Evolutionary conservation across 768 basidiomycete species (phyloP), one percentile per base, ranked within the genome.

Genomic region (Leucocoprinus leucothites): DNA sequence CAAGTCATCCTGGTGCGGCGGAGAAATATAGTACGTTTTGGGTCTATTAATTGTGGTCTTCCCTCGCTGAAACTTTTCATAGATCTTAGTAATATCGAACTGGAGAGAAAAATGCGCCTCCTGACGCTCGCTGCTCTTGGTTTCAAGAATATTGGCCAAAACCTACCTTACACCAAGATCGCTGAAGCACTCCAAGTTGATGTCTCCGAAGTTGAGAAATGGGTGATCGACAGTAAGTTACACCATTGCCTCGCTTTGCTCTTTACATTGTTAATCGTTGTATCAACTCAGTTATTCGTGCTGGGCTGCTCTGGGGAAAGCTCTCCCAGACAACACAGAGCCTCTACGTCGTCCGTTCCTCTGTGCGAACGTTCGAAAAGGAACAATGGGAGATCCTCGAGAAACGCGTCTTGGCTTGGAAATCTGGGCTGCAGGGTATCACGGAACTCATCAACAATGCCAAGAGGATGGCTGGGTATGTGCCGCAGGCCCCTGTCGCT

Each of bases 301-400:
- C 84, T 1, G 85, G 87, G 24, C 80, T 94, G 43, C 67, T 94
- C 28, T 82, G 84, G 48, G 93, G 88, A 35, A 93, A 91, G 67
- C 85, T 95, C 47, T 89, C 90, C 1, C 93, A 95, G 66, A 82
- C 85, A 1, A 78, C 83, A 8, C 86, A 89, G 63, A 83, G 82
- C 46, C 71, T 94, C 36, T 84, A 83, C 59, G 79, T 94, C 57
- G 82, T 80, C 48, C 85, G 85, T 31, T 86, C 91, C 0, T 85
- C 84, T 0, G 81, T 89, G 1, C 86, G 89, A 53, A 78, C 81
- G 9, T 94, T 94, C 64, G 87, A 86, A 63, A 78, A 77, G 38
- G 82, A 80, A 61, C 88, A 94, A 67, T 95, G 93, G 92, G 82
- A 84, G 64, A 74, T 77, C 21, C 77, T 94, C 46, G 87, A 91